These are phyloP conservation scores for Quercus agrifolia DNA, from an alignment of 306 rosid species.

Conservation along the genomic window DNA sequence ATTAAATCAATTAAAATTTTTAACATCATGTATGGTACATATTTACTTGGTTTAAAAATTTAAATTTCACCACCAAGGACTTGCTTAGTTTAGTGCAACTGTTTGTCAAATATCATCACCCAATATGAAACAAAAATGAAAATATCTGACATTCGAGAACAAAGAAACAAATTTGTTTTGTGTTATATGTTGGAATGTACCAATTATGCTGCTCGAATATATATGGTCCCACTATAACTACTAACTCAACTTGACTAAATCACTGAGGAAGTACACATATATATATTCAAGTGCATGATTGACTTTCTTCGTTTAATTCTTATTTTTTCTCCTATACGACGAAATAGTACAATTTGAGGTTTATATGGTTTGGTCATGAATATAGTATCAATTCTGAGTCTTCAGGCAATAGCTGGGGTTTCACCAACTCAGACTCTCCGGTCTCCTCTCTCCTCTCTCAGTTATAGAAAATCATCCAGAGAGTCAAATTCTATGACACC, in stretches of 20 bases:
- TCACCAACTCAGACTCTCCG: constrained; percentile 40
- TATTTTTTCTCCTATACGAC: neutral
- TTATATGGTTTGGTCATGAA: constrained; percentile 25
- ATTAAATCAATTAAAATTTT: too few relatives aligned
- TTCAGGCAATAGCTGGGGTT: constrained; percentile 2
- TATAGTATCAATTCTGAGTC: constrained; percentile 8
- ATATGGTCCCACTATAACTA: neutral
- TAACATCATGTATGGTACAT: too few relatives aligned
- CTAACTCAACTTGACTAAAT: neutral
- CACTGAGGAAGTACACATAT: neutral
- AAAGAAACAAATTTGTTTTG: neutral
- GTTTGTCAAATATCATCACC: too few relatives aligned
- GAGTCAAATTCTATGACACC: constrained; percentile 79
- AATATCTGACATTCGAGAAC: neutral
- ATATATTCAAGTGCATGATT: neutral
- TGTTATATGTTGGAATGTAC: too few relatives aligned
- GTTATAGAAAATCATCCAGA: constrained; percentile 33
- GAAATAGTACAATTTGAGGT: neutral
- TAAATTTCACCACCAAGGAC: too few relatives aligned
- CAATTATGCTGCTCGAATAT: too few relatives aligned
- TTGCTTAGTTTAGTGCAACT: too few relatives aligned
- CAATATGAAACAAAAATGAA: neutral
- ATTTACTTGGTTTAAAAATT: too few relatives aligned
- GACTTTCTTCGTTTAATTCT: neutral
- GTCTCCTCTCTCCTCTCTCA: constrained; percentile 3